These are phyloP conservation scores for Melastoma malabathricum DNA, from an alignment of 345 rosid species.

Conservation along the genomic window DNA sequence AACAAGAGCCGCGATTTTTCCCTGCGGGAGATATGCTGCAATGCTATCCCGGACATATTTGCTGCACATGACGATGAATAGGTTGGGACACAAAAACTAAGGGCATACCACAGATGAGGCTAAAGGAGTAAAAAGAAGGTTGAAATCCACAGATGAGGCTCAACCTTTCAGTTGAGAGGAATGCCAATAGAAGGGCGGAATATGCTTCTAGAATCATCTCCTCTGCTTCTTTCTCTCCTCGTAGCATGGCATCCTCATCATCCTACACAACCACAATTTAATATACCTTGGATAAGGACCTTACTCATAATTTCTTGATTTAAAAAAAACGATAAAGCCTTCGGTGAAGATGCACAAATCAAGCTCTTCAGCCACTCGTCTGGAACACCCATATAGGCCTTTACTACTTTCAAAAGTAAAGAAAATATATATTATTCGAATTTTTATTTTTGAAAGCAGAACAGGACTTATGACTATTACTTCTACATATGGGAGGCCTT, in stretches of 20 bases:
- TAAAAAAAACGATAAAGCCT: too few species aligned
- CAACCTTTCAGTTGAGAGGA: slow-evolving; percentile 94
- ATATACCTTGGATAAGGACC: background rate
- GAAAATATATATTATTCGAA: too few species aligned
- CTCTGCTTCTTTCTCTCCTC: slow-evolving; percentile 98
- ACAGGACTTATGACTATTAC: too few species aligned
- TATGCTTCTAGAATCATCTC: slow-evolving; percentile 98
- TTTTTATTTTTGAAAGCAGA: too few species aligned
- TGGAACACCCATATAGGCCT: too few species aligned
- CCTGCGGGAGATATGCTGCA: slow-evolving; percentile 67
- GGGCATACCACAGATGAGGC: background rate
- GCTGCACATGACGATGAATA: slow-evolving; percentile 32
- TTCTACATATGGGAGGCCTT: too few species aligned
- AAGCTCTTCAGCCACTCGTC: too few species aligned
- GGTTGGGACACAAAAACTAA: background rate
- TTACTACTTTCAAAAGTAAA: too few species aligned
- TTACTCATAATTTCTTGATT: background rate
- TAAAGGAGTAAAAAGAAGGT: slow-evolving; percentile 1
- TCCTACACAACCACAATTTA: slow-evolving; percentile 21
- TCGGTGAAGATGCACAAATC: too few species aligned
- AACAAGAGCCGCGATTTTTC: slow-evolving; percentile 48
- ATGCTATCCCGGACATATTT: slow-evolving; percentile 59
- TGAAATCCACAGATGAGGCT: background rate
- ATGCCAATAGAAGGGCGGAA: slow-evolving; percentile 86
- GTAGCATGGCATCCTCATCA: slow-evolving; percentile 60